A percentile compares a stretch with the other conserved stretches of the same genome.
Evolutionary conservation across 2,329 filamentous ascomycete genomes (phyloP).

Genomic region (Trichoderma brevicompactum): DNA sequence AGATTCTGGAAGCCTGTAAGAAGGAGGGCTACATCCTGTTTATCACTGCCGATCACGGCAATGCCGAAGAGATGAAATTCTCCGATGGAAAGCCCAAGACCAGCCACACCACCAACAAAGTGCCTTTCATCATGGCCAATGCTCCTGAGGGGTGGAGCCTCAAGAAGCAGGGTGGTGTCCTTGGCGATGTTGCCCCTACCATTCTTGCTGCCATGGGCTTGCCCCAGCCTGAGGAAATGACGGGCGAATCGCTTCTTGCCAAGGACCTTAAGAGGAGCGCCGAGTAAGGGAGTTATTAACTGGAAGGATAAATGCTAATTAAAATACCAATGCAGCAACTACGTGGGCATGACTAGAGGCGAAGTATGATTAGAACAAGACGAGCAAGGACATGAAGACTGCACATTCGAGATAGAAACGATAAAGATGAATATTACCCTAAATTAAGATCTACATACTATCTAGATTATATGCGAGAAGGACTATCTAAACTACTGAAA

Average conservation of each 20-base stretch:
- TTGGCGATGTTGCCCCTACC: constrained; percentile 97
- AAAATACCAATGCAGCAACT: background rate
- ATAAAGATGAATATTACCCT: background rate
- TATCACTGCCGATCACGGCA: constrained; percentile 95
- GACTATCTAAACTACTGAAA: background rate
- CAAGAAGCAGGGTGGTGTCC: constrained; percentile 82
- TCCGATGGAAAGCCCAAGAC: constrained; percentile 96
- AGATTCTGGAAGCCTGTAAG: constrained; percentile 92
- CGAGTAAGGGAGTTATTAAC: constrained; percentile 31
- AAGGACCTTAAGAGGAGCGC: constrained; percentile 60
- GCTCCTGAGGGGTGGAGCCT: constrained; percentile 87
- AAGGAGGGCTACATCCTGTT: constrained; percentile 91
- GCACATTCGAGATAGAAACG: constrained; percentile 19
- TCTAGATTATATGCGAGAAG: background rate
- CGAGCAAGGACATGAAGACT: background rate
- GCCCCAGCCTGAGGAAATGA: constrained; percentile 89
- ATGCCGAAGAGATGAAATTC: constrained; percentile 99
- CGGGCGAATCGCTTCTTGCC: constrained; percentile 78
- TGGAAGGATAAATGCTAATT: background rate
- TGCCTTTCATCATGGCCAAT: constrained; percentile 98
- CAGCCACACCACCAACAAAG: constrained; percentile 95
- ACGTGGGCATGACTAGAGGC: background rate
- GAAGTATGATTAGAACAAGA: constrained; percentile 8
- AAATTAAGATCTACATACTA: background rate
- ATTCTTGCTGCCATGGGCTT: constrained; percentile 89